These are phyloP conservation scores for Fraxinus xanthoxyloides DNA, from an alignment of 305 asterid species.

Conservation along the genomic window DNA sequence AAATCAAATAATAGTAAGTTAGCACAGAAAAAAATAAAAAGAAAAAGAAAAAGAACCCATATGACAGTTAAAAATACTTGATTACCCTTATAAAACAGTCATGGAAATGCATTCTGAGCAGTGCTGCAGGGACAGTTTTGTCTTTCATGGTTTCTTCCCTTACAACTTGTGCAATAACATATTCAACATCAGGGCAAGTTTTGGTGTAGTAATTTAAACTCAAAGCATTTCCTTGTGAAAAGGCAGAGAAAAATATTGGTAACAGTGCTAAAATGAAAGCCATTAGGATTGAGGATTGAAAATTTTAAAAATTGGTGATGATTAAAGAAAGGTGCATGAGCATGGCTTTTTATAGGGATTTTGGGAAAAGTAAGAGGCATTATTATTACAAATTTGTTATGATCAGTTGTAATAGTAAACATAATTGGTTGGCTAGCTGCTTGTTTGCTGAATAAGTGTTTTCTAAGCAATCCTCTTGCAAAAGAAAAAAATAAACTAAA, in stretches of 20 bases:
- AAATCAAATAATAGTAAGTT: no score
- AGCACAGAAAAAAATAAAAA: background rate
- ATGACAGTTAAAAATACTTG: background rate
- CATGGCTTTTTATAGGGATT: slow-evolving; percentile 20
- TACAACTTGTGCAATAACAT: slow-evolving; percentile 33
- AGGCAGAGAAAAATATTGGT: slow-evolving; percentile 14
- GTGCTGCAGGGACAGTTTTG: slow-evolving; percentile 49
- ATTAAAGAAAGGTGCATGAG: background rate
- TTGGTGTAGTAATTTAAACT: slow-evolving; percentile 42
- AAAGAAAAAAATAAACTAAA: background rate
- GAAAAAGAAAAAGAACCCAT: background rate
- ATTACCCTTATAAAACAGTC: slow-evolving; percentile 59
- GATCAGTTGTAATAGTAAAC: slow-evolving; percentile 26
- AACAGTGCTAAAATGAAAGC: slow-evolving; percentile 17
- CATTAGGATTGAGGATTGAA: slow-evolving; percentile 17
- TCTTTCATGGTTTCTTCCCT: slow-evolving; percentile 38
- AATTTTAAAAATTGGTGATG: background rate
- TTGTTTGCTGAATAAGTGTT: slow-evolving; percentile 38
- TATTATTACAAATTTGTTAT: slow-evolving; percentile 3
- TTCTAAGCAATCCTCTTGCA: slow-evolving; percentile 34
- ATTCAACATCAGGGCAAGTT: slow-evolving; percentile 42
- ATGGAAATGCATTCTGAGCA: slow-evolving; percentile 62
- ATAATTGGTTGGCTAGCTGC: slow-evolving; percentile 21
- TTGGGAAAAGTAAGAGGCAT: slow-evolving; percentile 5
- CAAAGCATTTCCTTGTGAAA: slow-evolving; percentile 27